Evolutionary conservation across 1,284 basidiomycete genomes (phyloP).

Genomic region (Austroboletus sp.): DNA sequence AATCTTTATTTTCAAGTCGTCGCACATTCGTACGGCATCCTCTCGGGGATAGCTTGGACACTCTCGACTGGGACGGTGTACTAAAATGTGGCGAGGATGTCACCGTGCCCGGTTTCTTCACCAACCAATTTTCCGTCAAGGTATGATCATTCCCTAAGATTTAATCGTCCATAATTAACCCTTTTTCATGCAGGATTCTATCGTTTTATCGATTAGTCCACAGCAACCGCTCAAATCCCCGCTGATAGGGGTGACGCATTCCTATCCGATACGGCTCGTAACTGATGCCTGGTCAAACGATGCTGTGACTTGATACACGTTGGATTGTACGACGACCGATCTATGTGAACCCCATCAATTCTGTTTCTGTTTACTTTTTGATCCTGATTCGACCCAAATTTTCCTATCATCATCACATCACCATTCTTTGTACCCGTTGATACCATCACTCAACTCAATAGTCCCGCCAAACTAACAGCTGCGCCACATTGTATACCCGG

Average conservation of each 20-base stretch:
- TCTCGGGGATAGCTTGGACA: constrained; percentile 15
- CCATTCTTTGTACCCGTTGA: not conserved
- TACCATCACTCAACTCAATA: not conserved
- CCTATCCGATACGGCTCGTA: constrained; percentile 20
- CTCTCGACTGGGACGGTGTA: constrained; percentile 31
- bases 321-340: not conserved
- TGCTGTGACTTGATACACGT: constrained; percentile 1
- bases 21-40: constrained; percentile 5
- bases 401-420: not conserved
- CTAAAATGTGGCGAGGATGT: constrained; percentile 19
- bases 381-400: not conserved
- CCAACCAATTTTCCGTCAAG: constrained; percentile 21
- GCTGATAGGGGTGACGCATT: constrained; percentile 20
- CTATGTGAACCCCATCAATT: not conserved
- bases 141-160: constrained; percentile 9
- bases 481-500: too few species aligned
- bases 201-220: constrained; percentile 26
- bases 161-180: not conserved
- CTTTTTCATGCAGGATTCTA: constrained; percentile 20
- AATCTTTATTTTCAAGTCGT: constrained; percentile 2
- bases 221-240: constrained; percentile 27
- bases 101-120: constrained; percentile 19
- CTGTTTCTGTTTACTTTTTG: not conserved
- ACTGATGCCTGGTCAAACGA: constrained; percentile 29
- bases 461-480: not conserved